Evolutionary conservation across 2,329 filamentous ascomycete genomes (phyloP), one percentile per base, ranked within the genome.

Genomic region (Coniella lustricola): DNA sequence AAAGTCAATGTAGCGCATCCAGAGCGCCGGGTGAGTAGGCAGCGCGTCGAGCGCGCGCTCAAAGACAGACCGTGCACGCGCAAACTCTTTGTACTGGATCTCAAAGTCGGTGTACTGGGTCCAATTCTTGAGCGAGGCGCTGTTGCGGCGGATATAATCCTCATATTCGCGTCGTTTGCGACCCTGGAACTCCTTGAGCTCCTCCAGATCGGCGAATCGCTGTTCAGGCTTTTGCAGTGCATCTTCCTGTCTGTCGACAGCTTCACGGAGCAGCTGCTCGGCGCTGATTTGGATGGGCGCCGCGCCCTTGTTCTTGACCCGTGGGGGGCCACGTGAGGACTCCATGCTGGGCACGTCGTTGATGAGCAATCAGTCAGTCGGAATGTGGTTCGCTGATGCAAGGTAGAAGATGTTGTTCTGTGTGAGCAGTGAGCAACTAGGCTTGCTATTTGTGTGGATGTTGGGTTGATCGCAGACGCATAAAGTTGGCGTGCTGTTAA

Each of bases 101-200:
- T 98, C 93, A 88, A 90, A 98, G 59, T 87, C 81, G 48, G 93
- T 91, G 75, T 98, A 98, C 62, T 90, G 87, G 77, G 93, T 89
- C 93, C 93, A 98, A 69, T 97, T 97, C 74, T 95, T 95, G 77
- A 97, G 90, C 63, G 94, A 95, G 64, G 96, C 78, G 62, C 91
- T 75, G 64, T 97, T 97, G 55, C 93, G 86, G 55, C 90, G 84
- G 52, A 97, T 88, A 84, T 97, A 97, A 73, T 95, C 88, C 69
- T 98, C 93, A 59, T 95, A 98, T 62, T 95, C 93, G 67, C 90
- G 93, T 58, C 93, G 79, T 72, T 97, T 97, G 55, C 93, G 82
- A 47, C 90, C 91, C 68, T 98, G 93, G 68, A 87, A 95, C 69
- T 97, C 93, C 72, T 97, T 91, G 41, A 98, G 81, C 73, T 98